These are phyloP conservation scores for Sporothrix humicola DNA, from an alignment of 2,329 filamentous ascomycete species.

Conservation along the genomic window DNA sequence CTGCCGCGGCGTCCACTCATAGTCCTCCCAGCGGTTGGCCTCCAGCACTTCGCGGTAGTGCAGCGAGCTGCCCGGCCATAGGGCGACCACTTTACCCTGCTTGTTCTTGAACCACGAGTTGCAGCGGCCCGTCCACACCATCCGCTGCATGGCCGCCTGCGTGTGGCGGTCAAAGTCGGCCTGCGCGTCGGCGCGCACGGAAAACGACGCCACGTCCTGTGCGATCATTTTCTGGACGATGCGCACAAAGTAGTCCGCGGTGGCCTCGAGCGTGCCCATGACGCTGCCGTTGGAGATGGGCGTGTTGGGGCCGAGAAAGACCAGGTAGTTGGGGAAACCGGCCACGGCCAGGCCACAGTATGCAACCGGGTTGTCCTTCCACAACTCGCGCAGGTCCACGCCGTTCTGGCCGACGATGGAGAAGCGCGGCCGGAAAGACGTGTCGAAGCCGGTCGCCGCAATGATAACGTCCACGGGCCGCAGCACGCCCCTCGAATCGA, in stretches of 20 bases:
- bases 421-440: conserved; percentile 57
- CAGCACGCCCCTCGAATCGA: conserved; percentile 50
- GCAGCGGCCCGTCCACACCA: conserved; percentile 53
- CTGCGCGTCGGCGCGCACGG: conserved; percentile 45
- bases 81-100: conserved; percentile 50
- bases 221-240: conserved; percentile 40
- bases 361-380: neutral
- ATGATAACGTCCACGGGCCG: conserved; percentile 61
- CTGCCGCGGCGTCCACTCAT: conserved; percentile 38
- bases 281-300: conserved; percentile 19
- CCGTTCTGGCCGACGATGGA: conserved; percentile 51
- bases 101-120: conserved; percentile 53
- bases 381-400: neutral
- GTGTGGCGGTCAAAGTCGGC: conserved; percentile 54
- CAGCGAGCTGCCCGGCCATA: conserved; percentile 52
- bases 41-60: conserved; percentile 53
- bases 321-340: conserved; percentile 14
- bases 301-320: conserved; percentile 20
- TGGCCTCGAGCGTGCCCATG: conserved; percentile 40
- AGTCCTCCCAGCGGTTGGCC: conserved; percentile 42
- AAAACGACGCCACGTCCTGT: conserved; percentile 38
- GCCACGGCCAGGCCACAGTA: conserved; percentile 6
- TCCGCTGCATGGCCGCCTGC: conserved; percentile 50
- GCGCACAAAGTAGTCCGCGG: conserved; percentile 42
- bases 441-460: conserved; percentile 62